Conservation (phyloP, 768 basidiomycete species). For the Panaeolus papilionaceus region DNA sequence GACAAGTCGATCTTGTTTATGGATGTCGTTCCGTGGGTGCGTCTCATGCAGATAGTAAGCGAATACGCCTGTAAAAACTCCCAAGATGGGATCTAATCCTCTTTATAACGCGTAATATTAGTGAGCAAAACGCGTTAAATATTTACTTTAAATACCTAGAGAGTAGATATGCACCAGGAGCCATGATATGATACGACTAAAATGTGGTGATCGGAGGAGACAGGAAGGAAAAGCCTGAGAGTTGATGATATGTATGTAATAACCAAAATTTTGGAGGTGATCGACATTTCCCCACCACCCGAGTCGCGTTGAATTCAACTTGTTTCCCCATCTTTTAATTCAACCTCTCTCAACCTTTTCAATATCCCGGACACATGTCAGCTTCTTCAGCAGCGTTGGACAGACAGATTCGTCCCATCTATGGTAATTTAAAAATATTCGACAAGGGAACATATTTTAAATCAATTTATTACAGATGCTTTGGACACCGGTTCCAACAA, state of each 20-base stretch:
- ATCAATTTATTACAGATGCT: slow-evolving; percentile 62
- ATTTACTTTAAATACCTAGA: slow-evolving; percentile 48
- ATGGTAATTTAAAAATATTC: slow-evolving; percentile 56
- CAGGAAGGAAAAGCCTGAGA: slow-evolving; percentile 16
- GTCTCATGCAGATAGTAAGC: slow-evolving; percentile 85
- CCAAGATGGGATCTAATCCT: slow-evolving; percentile 72
- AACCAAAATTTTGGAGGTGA: slow-evolving; percentile 23
- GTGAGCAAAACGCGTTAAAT: slow-evolving; percentile 14
- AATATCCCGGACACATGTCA: slow-evolving; percentile 36
- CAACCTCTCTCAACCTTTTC: slow-evolving; percentile 11
- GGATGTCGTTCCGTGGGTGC: slow-evolving; percentile 74
- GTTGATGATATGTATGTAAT: slow-evolving; percentile 3
- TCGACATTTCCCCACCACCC: slow-evolving; percentile 12
- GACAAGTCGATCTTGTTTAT: slow-evolving; percentile 58
- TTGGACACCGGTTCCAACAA: slow-evolving; percentile 88
- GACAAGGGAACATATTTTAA: slow-evolving; percentile 11
- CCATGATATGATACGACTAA: slow-evolving; percentile 26
- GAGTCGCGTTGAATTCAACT: neutral
- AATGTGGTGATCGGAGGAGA: slow-evolving; percentile 20
- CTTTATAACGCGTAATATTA: slow-evolving; percentile 41
- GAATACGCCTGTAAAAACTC: slow-evolving; percentile 77
- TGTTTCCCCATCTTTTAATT: neutral
- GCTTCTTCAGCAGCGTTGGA: slow-evolving; percentile 62
- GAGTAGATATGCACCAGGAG: slow-evolving; percentile 50
- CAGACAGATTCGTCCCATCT: slow-evolving; percentile 86